phyloP scores from a whole-genome alignment of 352 stramenopile genomes.

The Phytopythium ostracodes region DNA sequence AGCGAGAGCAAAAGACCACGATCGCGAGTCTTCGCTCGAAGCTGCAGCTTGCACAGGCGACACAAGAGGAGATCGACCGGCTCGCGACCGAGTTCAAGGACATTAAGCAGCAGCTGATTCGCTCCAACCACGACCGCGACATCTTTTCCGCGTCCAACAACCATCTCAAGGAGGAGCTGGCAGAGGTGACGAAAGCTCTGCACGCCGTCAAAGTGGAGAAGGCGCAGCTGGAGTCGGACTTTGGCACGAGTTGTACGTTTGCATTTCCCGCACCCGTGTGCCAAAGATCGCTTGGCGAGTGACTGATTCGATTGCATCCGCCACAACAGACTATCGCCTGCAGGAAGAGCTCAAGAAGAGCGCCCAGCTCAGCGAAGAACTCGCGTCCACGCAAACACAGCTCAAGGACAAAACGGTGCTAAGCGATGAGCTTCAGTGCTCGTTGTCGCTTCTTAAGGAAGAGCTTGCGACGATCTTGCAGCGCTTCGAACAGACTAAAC shows the following conservation, averaged over 20 bases:
- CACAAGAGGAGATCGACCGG: conserved; percentile 61
- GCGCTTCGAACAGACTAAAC: conserved; percentile 67
- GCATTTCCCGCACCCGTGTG: neutral
- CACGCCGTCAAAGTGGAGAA: conserved; percentile 65
- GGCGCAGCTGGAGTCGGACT: conserved; percentile 70
- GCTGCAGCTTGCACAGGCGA: conserved; percentile 58
- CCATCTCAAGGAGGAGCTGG: conserved; percentile 69
- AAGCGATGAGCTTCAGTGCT: conserved; percentile 53
- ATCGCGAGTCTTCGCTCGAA: conserved; percentile 64
- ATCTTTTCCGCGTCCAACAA: conserved; percentile 77
- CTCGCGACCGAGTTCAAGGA: conserved; percentile 59
- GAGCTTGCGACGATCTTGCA: conserved; percentile 50
- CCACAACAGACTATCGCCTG: conserved; percentile 35
- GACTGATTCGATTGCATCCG: neutral
- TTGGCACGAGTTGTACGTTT: conserved; percentile 52
- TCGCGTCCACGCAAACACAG: conserved; percentile 28
- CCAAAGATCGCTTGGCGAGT: neutral
- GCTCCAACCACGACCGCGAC: conserved; percentile 68
- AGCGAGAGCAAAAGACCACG: conserved; percentile 67
- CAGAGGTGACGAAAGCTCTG: conserved; percentile 58
- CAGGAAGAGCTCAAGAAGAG: conserved; percentile 70
- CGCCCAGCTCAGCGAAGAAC: conserved; percentile 38
- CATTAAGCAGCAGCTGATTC: conserved; percentile 58
- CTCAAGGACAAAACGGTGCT: conserved; percentile 46
- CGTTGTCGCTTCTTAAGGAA: conserved; percentile 55